Evolutionary conservation across 441 rosid species (phyloP).

Genomic region (Erodium moschatum): DNA sequence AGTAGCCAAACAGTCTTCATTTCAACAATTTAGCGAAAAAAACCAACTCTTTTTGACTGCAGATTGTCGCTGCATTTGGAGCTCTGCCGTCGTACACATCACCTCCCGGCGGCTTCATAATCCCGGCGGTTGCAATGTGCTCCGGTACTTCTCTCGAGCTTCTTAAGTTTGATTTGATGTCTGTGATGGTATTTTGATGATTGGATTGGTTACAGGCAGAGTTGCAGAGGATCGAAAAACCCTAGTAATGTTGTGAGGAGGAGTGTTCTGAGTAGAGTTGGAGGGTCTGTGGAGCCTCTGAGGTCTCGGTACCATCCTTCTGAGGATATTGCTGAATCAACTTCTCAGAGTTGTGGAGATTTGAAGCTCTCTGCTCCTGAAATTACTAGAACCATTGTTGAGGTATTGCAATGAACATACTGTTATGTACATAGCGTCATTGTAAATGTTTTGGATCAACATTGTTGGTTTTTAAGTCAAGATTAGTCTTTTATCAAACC

Average conservation of each 20-base stretch:
- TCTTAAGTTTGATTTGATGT: not conserved
- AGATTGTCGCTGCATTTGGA: constrained; percentile 42
- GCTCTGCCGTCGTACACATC: constrained; percentile 29
- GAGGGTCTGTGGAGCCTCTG: constrained; percentile 54
- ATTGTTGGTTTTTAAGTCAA: not conserved
- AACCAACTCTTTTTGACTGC: constrained; percentile 12
- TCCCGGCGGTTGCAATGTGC: constrained; percentile 33
- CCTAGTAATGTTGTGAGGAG: constrained; percentile 29
- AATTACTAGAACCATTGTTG: constrained; percentile 70
- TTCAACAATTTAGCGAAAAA: not conserved
- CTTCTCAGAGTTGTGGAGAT: constrained; percentile 33
- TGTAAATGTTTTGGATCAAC: no score
- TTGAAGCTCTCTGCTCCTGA: constrained; percentile 63
- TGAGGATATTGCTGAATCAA: constrained; percentile 61
- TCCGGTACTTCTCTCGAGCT: constrained; percentile 34
- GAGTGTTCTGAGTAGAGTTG: constrained; percentile 32
- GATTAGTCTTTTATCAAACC: not conserved
- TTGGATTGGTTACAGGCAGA: constrained; percentile 32
- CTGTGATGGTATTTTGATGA: constrained; percentile 10
- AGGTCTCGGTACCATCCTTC: constrained; percentile 59
- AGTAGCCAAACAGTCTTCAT: constrained; percentile 17
- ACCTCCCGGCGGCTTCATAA: constrained; percentile 33
- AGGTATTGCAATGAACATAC: constrained; percentile 51
- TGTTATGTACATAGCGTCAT: not conserved
- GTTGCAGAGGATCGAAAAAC: constrained; percentile 29